Percentiles rank a stretch among this genome's conserved stretches.
Evolutionary conservation across 169 alveolate species (phyloP).

Genomic region (Plasmodium vivax): DNA sequence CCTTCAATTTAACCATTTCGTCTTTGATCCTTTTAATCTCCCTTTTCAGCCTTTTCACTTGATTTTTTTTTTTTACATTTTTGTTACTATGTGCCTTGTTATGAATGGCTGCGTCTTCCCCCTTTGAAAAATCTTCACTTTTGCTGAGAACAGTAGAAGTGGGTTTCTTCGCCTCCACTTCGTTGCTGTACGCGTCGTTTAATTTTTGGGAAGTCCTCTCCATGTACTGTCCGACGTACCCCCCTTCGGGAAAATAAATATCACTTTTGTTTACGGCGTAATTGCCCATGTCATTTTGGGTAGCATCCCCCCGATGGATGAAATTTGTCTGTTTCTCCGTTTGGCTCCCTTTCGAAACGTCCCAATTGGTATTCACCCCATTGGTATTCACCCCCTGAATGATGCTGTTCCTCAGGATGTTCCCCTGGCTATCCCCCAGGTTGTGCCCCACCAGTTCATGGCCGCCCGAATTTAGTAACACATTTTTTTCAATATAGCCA

Average conservation of each 20-base stretch:
- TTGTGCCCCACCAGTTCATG: background rate
- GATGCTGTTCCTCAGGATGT: background rate
- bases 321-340: background rate
- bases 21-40: conserved; percentile 68
- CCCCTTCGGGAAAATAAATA: background rate
- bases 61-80: conserved; percentile 36
- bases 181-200: background rate
- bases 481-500: conserved; percentile 62
- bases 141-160: background rate
- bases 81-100: background rate
- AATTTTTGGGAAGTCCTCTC: background rate
- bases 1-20: conserved; percentile 60
- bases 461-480: conserved; percentile 1
- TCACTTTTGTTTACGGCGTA: background rate
- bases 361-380: background rate
- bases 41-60: conserved; percentile 44
- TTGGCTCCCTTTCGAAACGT: background rate
- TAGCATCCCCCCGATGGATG: background rate
- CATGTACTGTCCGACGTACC: background rate
- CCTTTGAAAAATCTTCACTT: background rate
- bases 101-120: background rate
- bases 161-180: background rate
- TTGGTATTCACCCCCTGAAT: background rate
- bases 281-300: background rate
- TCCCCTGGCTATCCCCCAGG: background rate